A percentile compares a stretch with the other conserved stretches of the same genome.
phyloP scores from a whole-genome alignment of 805 yeast species.

The Kuraishia floccosa region DNA sequence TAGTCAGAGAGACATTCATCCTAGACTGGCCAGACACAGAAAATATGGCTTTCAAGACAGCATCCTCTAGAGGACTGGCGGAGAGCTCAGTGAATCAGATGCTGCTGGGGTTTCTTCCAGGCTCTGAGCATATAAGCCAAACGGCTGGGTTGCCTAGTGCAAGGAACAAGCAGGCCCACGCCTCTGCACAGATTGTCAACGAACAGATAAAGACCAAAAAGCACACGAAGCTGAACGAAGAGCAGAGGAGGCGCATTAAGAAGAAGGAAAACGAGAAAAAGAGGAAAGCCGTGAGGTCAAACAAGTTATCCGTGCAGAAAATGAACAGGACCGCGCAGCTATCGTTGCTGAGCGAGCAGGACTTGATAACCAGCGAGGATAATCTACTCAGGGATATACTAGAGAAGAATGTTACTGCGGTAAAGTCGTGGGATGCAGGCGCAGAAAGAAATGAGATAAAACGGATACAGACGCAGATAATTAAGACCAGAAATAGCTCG shows the following conservation, averaged over 20 bases:
- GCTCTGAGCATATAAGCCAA: constrained; percentile 5
- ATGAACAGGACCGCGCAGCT: constrained; percentile 12
- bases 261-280: constrained; percentile 7
- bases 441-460: constrained; percentile 26
- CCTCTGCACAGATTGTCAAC: constrained; percentile 10
- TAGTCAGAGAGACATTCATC: too few relatives aligned
- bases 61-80: constrained; percentile 4
- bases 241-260: constrained; percentile 7
- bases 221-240: constrained; percentile 8
- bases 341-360: too few relatives aligned
- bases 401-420: constrained; percentile 21
- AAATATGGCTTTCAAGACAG: constrained; percentile 5
- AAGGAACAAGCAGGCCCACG: constrained; percentile 10
- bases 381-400: constrained; percentile 20
- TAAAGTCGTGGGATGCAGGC: constrained; percentile 27
- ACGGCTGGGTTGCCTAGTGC: constrained; percentile 3
- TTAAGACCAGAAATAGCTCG: constrained; percentile 31
- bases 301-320: too few relatives aligned
- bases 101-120: constrained; percentile 14
- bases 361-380: too few relatives aligned
- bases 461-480: constrained; percentile 28
- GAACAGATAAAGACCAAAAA: constrained; percentile 3
- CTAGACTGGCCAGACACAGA: too few relatives aligned
- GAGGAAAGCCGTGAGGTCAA: constrained; percentile 9
- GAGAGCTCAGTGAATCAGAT: constrained; percentile 9